A percentile compares a stretch with the other conserved stretches of the same genome.
Evolutionary conservation across 176 grass and related monocot genomes (phyloP).

Genomic region (Cenchrus americanus): DNA sequence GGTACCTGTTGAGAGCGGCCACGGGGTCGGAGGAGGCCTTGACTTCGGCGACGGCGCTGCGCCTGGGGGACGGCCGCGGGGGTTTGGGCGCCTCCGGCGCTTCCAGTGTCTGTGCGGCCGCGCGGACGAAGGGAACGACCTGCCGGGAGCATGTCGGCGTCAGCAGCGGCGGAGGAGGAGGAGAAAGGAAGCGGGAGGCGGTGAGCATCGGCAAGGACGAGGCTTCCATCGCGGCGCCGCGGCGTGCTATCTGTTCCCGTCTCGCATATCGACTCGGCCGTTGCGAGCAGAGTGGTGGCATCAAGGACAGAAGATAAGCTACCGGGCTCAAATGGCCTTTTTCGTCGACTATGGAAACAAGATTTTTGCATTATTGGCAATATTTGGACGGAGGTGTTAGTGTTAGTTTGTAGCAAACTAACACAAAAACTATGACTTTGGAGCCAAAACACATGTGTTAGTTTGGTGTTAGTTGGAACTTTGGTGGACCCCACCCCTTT

Average conservation of each 20-base stretch:
- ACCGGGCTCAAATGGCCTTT: too few relatives aligned
- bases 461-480: too few relatives aligned
- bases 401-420: too few relatives aligned
- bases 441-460: too few relatives aligned
- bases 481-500: too few relatives aligned
- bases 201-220: slow-evolving; percentile 45
- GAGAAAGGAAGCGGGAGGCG: slow-evolving; percentile 42
- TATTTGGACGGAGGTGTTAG: too few relatives aligned
- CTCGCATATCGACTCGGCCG: background rate
- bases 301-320: too few relatives aligned
- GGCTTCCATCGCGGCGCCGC: slow-evolving; percentile 46
- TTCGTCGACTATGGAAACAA: too few relatives aligned
- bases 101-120: slow-evolving; percentile 43
- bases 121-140: background rate
- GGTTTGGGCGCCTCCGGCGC: slow-evolving; percentile 26
- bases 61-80: slow-evolving; percentile 53
- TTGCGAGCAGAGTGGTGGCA: background rate
- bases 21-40: slow-evolving; percentile 53
- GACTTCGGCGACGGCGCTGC: slow-evolving; percentile 68
- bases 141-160: slow-evolving; percentile 11
- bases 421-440: too few relatives aligned
- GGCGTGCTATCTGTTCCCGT: background rate
- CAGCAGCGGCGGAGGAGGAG: background rate
- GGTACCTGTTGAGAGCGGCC: slow-evolving; percentile 67
- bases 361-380: too few relatives aligned